phyloP scores from a whole-genome alignment of 192 early-diverging fungal species.

The Entophlyctis luteolus region DNA sequence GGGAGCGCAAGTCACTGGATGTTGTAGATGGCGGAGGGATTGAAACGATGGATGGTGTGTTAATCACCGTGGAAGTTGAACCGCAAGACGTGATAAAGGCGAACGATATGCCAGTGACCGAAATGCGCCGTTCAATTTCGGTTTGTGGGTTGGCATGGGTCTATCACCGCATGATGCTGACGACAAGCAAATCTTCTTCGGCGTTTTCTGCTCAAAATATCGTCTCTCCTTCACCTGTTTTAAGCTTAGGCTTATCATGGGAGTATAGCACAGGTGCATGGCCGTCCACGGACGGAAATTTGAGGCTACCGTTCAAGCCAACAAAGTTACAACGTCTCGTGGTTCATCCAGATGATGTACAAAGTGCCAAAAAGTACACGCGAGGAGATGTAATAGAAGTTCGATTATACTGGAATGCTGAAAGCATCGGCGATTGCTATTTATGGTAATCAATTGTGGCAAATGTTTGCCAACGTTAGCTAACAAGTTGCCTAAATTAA shows the following conservation, averaged over 20 bases:
- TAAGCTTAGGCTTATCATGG: neutral
- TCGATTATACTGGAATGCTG: neutral
- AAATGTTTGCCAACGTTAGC: neutral
- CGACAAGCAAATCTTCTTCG: too few relatives aligned
- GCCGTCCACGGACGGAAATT: too few relatives aligned
- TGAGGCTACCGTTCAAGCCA: neutral
- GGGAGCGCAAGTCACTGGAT: neutral
- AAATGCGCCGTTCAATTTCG: neutral
- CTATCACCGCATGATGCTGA: neutral
- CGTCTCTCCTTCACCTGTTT: neutral
- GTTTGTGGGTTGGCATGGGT: constrained; percentile 10
- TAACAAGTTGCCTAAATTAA: neutral
- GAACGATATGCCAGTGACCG: too few relatives aligned
- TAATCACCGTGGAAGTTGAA: neutral
- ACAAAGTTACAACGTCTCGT: neutral
- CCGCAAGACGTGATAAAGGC: neutral
- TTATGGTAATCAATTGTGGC: neutral
- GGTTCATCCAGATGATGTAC: neutral
- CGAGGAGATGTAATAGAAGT: constrained; percentile 11
- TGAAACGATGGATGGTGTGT: neutral
- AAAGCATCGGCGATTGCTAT: neutral
- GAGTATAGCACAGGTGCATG: neutral
- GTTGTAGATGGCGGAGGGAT: neutral
- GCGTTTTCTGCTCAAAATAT: neutral
- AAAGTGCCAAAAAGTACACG: neutral